Evolutionary conservation across 192 early-diverging fungal species (phyloP), one percentile per base, ranked within the genome.

Genomic region (Cladochytrium replicatum): DNA sequence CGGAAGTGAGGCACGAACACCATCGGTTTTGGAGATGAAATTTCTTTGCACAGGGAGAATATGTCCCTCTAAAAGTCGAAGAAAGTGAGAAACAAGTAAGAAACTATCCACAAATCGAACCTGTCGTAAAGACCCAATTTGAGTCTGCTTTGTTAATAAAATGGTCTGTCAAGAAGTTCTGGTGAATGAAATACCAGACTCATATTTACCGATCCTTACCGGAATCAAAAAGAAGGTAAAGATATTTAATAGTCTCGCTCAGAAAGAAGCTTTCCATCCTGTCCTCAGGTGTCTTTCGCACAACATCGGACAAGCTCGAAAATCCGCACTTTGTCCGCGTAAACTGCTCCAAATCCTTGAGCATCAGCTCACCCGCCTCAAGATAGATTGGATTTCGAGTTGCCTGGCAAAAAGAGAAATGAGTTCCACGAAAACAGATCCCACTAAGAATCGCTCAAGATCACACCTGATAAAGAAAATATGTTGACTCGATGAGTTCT

Each of bases 241-340:
- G 71, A 55, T 97, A 97, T 58, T 97, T 97, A 43, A 97, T 71
- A 0, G 93, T 95, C 64, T 97, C 93, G 41, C 85, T 87, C 4
- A 97, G 61, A 17, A 86, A 76, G 68, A 95, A 97, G 50, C 87
- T 91, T 49, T 97, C 93, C 91, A 97, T 94, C 4, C 93, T 66
- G 30, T 86, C 87, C 26, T 92, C 89, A 0, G 78, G 54, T 4
- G 60, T 55, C 44, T 71, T 70, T 1, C 74, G 76, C 4, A 47
- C 47, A 8, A 95, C 84, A 50, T 86, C 68, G 4, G 64, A 53
- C 23, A 96, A 50, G 0, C 74, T 64, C 0, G 86, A 83, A 77
- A 77, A 98, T 0, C 94, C 94, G 49, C 94, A 98, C 4, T 45
- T 50, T 0, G 84, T 76, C 22, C 84, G 77, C 4, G 80, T 70